phyloP scores from a whole-genome alignment of 192 early-diverging fungal species.

The Linnemannia schmuckeri region DNA sequence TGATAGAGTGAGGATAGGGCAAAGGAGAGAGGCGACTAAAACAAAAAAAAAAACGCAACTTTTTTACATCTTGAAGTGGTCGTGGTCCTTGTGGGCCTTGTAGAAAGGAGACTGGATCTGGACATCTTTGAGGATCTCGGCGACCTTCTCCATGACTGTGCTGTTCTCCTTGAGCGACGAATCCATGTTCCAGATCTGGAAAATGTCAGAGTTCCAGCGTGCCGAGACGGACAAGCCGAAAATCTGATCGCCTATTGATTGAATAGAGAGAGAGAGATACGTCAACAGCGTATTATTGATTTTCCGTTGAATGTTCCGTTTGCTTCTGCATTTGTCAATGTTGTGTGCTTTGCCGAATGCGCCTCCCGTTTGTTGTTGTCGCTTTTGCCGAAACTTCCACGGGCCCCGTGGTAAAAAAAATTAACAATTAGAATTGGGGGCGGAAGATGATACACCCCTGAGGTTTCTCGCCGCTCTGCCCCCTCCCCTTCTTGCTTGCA shows the following conservation, averaged over 20 bases:
- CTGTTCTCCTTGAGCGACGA: slow-evolving; percentile 41
- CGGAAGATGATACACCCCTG: too few relatives aligned
- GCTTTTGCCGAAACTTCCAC: not conserved
- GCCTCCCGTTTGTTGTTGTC: not conserved
- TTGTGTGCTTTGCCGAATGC: not conserved
- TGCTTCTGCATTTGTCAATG: not conserved
- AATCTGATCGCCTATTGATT: slow-evolving; percentile 58
- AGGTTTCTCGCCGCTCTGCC: not conserved
- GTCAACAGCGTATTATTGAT: not conserved
- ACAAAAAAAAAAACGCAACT: too few relatives aligned
- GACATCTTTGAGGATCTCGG: slow-evolving; percentile 45
- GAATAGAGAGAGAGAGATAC: not conserved
- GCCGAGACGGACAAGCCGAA: slow-evolving; percentile 61
- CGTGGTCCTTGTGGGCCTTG: slow-evolving; percentile 62
- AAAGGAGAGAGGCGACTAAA: not conserved
- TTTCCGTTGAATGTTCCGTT: not conserved
- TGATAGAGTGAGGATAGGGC: not conserved
- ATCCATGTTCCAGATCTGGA: slow-evolving; percentile 66
- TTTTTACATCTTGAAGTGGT: slow-evolving; percentile 51
- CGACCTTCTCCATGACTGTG: slow-evolving; percentile 59
- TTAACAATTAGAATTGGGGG: not conserved
- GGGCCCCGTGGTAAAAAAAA: not conserved
- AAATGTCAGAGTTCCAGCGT: slow-evolving; percentile 64
- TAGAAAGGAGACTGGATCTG: slow-evolving; percentile 62
- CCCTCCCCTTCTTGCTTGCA: not conserved